Percentiles rank a stretch among this genome's conserved stretches.
Conservation (phyloP, 306 rosid species). For the Canavalia gladiata region DNA sequence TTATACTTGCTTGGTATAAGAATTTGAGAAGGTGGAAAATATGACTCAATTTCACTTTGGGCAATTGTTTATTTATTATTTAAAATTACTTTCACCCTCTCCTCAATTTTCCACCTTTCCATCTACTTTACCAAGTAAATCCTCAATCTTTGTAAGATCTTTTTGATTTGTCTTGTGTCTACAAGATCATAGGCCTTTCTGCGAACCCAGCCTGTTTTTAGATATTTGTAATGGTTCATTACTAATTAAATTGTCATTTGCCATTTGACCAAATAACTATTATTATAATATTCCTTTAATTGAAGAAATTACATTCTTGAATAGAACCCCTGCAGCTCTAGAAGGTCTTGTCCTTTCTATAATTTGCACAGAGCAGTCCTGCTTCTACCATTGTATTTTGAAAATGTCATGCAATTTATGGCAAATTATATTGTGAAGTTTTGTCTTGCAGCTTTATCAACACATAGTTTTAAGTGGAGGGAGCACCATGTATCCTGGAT, state of each 20-base stretch:
- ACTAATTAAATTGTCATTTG: slow-evolving; percentile 32
- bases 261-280: slow-evolving; percentile 31
- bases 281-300: slow-evolving; percentile 34
- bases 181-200: slow-evolving; percentile 7
- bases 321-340: slow-evolving; percentile 31
- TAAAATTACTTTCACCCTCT: slow-evolving; percentile 13
- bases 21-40: slow-evolving; percentile 1
- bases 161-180: slow-evolving; percentile 21
- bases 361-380: slow-evolving; percentile 21
- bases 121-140: slow-evolving; percentile 23
- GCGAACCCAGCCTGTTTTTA: slow-evolving; percentile 11
- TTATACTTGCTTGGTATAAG: not conserved
- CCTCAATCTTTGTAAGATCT: slow-evolving; percentile 18
- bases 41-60: slow-evolving; percentile 13
- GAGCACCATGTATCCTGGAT: slow-evolving; percentile 99
- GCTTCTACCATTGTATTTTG: slow-evolving; percentile 38
- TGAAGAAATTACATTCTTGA: slow-evolving; percentile 42
- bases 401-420: slow-evolving; percentile 39
- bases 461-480: slow-evolving; percentile 99
- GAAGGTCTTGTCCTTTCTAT: slow-evolving; percentile 15
- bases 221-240: slow-evolving; percentile 39
- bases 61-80: slow-evolving; percentile 8
- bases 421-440: slow-evolving; percentile 34
- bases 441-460: slow-evolving; percentile 89
- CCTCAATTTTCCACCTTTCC: slow-evolving; percentile 14